A percentile compares a stretch with the other conserved stretches of the same genome.
phyloP scores from a whole-genome alignment of 169 alveolate species.

The Cryptosporidium ubiquitum region DNA sequence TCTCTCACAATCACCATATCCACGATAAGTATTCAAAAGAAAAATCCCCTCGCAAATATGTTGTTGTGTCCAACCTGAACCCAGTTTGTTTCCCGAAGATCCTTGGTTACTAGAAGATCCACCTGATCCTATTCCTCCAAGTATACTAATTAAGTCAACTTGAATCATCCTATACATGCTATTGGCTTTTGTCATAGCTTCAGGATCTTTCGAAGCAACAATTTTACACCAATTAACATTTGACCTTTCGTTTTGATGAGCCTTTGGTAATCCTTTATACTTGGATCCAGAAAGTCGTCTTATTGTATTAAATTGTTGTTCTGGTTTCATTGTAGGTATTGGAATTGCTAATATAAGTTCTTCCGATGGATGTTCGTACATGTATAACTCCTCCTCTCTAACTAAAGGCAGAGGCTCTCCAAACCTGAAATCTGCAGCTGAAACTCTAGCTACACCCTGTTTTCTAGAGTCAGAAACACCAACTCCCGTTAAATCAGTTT shows the following conservation, averaged over 20 bases:
- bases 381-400: constrained; percentile 39
- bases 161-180: constrained; percentile 34
- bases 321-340: constrained; percentile 64
- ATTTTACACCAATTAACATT: constrained; percentile 62
- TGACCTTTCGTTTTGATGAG: constrained; percentile 37
- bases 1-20: constrained; percentile 49
- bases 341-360: constrained; percentile 18
- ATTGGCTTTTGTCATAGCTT: constrained; percentile 16
- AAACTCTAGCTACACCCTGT: background rate
- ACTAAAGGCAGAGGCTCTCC: constrained; percentile 44
- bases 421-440: constrained; percentile 10
- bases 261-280: constrained; percentile 58
- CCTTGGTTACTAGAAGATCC: constrained; percentile 62
- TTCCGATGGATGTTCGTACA: constrained; percentile 34
- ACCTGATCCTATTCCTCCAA: constrained; percentile 61
- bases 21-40: constrained; percentile 50
- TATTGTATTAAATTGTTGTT: constrained; percentile 27
- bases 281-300: constrained; percentile 21
- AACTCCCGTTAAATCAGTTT: background rate
- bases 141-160: constrained; percentile 32
- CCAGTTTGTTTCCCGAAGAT: constrained; percentile 18
- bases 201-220: constrained; percentile 23
- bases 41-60: constrained; percentile 63
- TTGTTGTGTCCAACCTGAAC: constrained; percentile 60
- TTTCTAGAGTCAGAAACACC: background rate